phyloP scores from a whole-genome alignment of 2,329 filamentous ascomycete species.

The Paecilomyces fulvus region DNA sequence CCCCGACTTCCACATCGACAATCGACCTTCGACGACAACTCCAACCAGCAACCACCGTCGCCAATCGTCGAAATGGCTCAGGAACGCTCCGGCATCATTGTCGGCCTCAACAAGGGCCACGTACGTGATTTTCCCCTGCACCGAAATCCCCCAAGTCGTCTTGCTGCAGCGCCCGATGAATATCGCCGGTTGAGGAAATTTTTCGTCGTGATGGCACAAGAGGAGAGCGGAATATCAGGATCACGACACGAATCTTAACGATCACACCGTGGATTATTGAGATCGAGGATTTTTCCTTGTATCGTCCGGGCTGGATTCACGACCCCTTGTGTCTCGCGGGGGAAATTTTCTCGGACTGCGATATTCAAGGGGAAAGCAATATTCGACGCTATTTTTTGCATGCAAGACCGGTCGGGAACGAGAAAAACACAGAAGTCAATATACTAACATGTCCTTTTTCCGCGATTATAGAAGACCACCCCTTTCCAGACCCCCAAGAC shows the following conservation, averaged over 20 bases:
- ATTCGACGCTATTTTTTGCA: not conserved
- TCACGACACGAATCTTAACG: not conserved
- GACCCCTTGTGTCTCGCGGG: not conserved
- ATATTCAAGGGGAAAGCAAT: not conserved
- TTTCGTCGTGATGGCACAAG: not conserved
- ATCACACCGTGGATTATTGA: not conserved
- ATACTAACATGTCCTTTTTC: slow-evolving; percentile 32
- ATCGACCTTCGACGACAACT: slow-evolving; percentile 17
- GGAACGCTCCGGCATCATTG: slow-evolving; percentile 47
- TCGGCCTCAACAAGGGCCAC: slow-evolving; percentile 58
- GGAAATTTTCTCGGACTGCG: not conserved
- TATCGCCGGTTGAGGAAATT: not conserved
- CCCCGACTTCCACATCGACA: slow-evolving; percentile 14
- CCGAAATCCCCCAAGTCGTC: not conserved
- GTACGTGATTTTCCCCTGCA: slow-evolving; percentile 43
- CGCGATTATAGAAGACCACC: slow-evolving; percentile 66
- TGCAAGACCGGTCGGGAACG: not conserved
- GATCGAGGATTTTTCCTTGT: not conserved
- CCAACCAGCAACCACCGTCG: slow-evolving; percentile 26
- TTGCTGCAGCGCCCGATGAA: not conserved
- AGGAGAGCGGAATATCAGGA: not conserved
- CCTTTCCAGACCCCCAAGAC: slow-evolving; percentile 63
- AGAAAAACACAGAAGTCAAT: not conserved
- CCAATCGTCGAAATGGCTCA: slow-evolving; percentile 41
- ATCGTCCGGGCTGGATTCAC: not conserved